These are phyloP conservation scores for Hirschioporus abietinus DNA, from an alignment of 768 basidiomycete species.

Conservation along the genomic window DNA sequence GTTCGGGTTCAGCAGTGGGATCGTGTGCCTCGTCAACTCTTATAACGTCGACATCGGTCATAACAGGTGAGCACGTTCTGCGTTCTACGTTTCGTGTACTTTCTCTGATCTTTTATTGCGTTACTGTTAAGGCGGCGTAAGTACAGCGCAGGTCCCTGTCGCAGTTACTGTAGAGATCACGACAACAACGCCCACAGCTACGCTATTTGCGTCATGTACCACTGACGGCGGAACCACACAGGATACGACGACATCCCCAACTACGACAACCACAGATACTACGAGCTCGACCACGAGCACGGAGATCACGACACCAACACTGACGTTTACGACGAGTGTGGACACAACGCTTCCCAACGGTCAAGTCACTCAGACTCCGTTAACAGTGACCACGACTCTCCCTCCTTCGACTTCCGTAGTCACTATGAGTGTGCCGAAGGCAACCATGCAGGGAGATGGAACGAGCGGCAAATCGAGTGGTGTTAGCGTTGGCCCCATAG, in stretches of 20 bases:
- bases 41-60: constrained; percentile 26
- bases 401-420: constrained; percentile 27
- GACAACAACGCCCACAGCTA: constrained; percentile 26
- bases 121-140: constrained; percentile 19
- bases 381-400: constrained; percentile 34
- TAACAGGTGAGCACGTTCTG: constrained; percentile 27
- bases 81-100: background rate
- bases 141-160: constrained; percentile 36
- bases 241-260: constrained; percentile 7
- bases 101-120: constrained; percentile 3
- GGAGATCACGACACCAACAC: constrained; percentile 6
- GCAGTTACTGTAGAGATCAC: constrained; percentile 30
- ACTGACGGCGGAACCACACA: constrained; percentile 16
- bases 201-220: constrained; percentile 35
- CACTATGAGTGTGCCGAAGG: constrained; percentile 16
- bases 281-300: constrained; percentile 9
- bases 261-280: constrained; percentile 11
- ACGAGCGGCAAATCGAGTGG: constrained; percentile 15
- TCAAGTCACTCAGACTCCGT: constrained; percentile 28
- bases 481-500: constrained; percentile 35
- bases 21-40: constrained; percentile 23
- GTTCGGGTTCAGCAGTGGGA: constrained; percentile 19
- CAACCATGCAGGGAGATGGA: constrained; percentile 15
- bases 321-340: constrained; percentile 6
- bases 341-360: constrained; percentile 36